A percentile compares a stretch with the other conserved stretches of the same genome.
Conservation (phyloP, 768 basidiomycete genomes). For the Pilatotrama ljubarskyi region DNA sequence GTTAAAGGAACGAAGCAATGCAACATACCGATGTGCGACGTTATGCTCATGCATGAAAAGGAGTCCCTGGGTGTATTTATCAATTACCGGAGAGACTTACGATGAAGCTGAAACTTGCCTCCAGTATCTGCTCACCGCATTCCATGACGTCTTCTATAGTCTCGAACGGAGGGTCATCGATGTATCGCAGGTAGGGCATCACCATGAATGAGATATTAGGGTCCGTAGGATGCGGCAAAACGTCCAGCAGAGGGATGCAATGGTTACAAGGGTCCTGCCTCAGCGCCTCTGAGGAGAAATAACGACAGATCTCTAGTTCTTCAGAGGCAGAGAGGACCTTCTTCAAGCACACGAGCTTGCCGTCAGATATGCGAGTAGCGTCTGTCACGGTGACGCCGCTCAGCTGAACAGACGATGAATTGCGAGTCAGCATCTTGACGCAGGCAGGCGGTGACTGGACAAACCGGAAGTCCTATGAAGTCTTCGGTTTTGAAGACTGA, state of each 20-base stretch:
- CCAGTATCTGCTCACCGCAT: conserved; percentile 21
- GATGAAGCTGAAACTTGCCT: conserved; percentile 7
- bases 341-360: conserved; percentile 24
- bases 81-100: neutral
- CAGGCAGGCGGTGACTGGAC: neutral
- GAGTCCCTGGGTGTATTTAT: conserved; percentile 16
- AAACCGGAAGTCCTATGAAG: neutral
- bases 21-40: conserved; percentile 26
- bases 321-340: neutral
- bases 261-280: conserved; percentile 26
- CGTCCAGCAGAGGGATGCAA: neutral
- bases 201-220: conserved; percentile 15
- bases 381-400: conserved; percentile 11
- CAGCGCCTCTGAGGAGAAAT: conserved; percentile 13
- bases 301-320: conserved; percentile 15
- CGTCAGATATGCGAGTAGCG: conserved; percentile 20
- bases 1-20: neutral
- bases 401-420: neutral
- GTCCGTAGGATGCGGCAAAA: neutral
- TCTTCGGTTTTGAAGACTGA: neutral
- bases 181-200: conserved; percentile 24
- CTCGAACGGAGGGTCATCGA: conserved; percentile 20
- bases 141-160: conserved; percentile 24
- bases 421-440: neutral
- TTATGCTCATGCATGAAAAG: conserved; percentile 23